A percentile compares a stretch with the other conserved stretches of the same genome.
These are phyloP conservation scores for Mycena belliarum DNA, from an alignment of 768 basidiomycete species.

Conservation along the genomic window DNA sequence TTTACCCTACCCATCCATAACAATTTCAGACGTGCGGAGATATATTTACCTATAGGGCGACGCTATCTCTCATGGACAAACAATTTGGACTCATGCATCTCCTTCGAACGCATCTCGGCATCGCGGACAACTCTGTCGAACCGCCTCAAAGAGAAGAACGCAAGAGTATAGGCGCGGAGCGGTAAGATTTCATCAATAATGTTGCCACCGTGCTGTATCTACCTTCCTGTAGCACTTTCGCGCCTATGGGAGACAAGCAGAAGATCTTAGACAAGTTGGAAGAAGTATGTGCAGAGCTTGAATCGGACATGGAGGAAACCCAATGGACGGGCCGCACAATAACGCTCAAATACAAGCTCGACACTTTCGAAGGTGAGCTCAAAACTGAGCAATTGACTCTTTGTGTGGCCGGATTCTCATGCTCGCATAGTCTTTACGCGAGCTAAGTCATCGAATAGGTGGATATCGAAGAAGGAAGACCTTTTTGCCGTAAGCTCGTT, in stretches of 20 bases:
- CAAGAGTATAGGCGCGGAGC: slow-evolving; percentile 92
- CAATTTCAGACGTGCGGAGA: slow-evolving; percentile 80
- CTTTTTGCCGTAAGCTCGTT: slow-evolving; percentile 61
- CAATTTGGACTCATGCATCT: slow-evolving; percentile 79
- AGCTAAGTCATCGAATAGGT: slow-evolving; percentile 76
- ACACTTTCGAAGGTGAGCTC: slow-evolving; percentile 76
- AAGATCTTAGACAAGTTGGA: slow-evolving; percentile 77
- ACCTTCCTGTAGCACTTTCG: slow-evolving; percentile 88
- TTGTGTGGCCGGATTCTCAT: not conserved
- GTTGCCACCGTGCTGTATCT: too few species aligned
- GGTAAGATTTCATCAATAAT: slow-evolving; percentile 41
- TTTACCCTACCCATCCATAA: not conserved
- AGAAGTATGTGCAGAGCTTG: slow-evolving; percentile 80
- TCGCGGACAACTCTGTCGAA: slow-evolving; percentile 80
- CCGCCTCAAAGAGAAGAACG: slow-evolving; percentile 77
- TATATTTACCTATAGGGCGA: slow-evolving; percentile 73
- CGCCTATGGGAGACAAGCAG: slow-evolving; percentile 60
- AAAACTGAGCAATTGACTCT: not conserved
- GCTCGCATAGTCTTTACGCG: slow-evolving; percentile 74
- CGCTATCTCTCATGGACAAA: slow-evolving; percentile 82
- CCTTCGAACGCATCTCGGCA: slow-evolving; percentile 80
- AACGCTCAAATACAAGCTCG: slow-evolving; percentile 90
- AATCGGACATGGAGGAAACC: slow-evolving; percentile 71
- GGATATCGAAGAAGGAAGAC: slow-evolving; percentile 79
- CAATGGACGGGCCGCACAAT: slow-evolving; percentile 89